phyloP scores from a whole-genome alignment of 495 filamentous ascomycete species.

The Beverwykella pulmonaria region DNA sequence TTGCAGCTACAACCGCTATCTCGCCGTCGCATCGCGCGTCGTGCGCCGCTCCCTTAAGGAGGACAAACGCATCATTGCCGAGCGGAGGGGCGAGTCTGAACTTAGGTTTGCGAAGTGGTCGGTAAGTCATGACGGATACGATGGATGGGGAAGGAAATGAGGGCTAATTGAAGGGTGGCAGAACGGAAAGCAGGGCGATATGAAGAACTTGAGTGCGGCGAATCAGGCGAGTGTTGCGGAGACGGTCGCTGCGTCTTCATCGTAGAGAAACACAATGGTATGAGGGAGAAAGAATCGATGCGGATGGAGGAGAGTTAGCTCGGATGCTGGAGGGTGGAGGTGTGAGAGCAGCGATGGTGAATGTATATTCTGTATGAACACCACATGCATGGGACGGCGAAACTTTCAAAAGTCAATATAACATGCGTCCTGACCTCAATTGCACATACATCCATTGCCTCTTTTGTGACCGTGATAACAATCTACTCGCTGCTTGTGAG shows the following conservation, averaged over 20 bases:
- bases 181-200: conserved; percentile 96
- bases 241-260: conserved; percentile 34
- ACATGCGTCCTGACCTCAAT: neutral
- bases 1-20: conserved; percentile 82
- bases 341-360: conserved; percentile 3
- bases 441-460: neutral
- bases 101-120: conserved; percentile 95
- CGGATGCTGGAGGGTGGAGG: neutral
- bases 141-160: conserved; percentile 26
- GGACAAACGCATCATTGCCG: conserved; percentile 77
- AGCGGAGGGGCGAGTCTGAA: conserved; percentile 88
- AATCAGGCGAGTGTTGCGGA: conserved; percentile 66
- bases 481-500: too few relatives aligned
- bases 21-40: conserved; percentile 73
- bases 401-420: conserved; percentile 26
- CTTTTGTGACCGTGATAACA: neutral
- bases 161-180: conserved; percentile 46
- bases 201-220: conserved; percentile 71
- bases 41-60: conserved; percentile 95
- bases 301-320: neutral
- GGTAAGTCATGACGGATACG: conserved; percentile 61
- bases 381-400: neutral
- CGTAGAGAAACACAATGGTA: too few relatives aligned
- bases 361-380: conserved; percentile 41
- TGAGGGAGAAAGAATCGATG: too few relatives aligned